These are phyloP conservation scores for Hemileccinum impolitum DNA, from an alignment of 768 basidiomycete species.

Conservation along the genomic window DNA sequence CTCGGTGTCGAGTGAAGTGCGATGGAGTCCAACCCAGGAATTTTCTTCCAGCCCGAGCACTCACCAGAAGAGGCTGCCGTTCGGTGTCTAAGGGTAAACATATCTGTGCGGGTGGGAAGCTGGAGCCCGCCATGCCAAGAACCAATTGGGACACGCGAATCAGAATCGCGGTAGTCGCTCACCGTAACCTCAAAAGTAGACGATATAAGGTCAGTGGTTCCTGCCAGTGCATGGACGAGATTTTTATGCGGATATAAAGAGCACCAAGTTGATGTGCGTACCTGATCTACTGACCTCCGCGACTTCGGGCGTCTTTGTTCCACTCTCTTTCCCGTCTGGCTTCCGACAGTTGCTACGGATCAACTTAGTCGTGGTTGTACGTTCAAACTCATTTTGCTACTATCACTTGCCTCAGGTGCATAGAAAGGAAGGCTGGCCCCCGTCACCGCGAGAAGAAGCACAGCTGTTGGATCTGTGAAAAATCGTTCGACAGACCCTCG, in stretches of 20 bases:
- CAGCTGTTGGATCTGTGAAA: conserved; percentile 81
- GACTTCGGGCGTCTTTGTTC: conserved; percentile 21
- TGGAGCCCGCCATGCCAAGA: too few species aligned
- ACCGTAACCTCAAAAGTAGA: conserved; percentile 85
- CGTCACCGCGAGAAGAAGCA: conserved; percentile 66
- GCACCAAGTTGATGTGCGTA: conserved; percentile 13
- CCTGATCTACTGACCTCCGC: conserved; percentile 17
- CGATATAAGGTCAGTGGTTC: conserved; percentile 60
- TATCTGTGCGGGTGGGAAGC: too few species aligned
- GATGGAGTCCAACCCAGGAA: too few species aligned
- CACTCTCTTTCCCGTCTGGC: conserved; percentile 27
- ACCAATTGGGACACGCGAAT: too few species aligned
- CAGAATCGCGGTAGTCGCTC: conserved; percentile 28
- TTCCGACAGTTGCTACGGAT: conserved; percentile 9
- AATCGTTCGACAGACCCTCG: conserved; percentile 54
- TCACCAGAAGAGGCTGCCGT: too few species aligned
- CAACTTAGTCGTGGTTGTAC: conserved; percentile 7
- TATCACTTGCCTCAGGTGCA: conserved; percentile 43
- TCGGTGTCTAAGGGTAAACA: too few species aligned
- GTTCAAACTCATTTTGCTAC: conserved; percentile 31
- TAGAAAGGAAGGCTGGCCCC: conserved; percentile 47
- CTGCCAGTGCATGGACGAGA: conserved; percentile 8
- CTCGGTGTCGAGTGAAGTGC: too few species aligned
- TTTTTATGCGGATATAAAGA: neutral
- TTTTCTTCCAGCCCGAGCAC: too few species aligned